Evolutionary conservation across 352 stramenopile species (phyloP), one percentile per base, ranked within the genome.

Genomic region (Elongisporangium prolatum): DNA sequence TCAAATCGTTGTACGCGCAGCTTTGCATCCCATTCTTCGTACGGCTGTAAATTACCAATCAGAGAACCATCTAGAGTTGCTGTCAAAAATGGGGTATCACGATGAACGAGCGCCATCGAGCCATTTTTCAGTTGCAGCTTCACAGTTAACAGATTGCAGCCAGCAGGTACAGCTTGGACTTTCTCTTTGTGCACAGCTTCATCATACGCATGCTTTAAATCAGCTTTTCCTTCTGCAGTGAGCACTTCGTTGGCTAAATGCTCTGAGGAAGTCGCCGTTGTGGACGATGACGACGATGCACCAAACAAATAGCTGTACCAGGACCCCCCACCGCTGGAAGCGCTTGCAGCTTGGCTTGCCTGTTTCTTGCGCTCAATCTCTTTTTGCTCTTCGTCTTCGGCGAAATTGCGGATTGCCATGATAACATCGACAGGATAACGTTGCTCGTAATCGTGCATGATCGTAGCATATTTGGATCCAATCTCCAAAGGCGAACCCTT

Each of bases 271-370:
- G 20, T 67, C 55, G 62, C 44, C 10, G 58, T 9, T 3, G 40
- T 60, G 21, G 52, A 18, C 8, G 28, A 13, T 18, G 59, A 16
- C 13, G 62, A 17, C 17, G 73, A 59, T 6, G 63, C 65, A 44
- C 79, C 74, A 47, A 94, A 94, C 56, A 94, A 92, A 51, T 93
- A 94, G 14, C 70, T 79, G 53, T 92, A 94, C 85, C 85, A 94
- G 2, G 80, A 87, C 2, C 68, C 65, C 28, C 72, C 72, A 17
- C 61, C 55, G 50, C 67, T 67, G 21, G 52, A 55, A 21, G 57
- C 53, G 7, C 50, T 21, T 22, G 49, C 40, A 64, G 63, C 17
- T 34, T 68, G 50, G 56, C 68, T 34, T 28, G 60, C 60, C 52
- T 54, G 18, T 50, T 74, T 69, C 18, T 68, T 67, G 21, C 69